phyloP scores from a whole-genome alignment of 306 rosid genomes.

The Senna tora region DNA sequence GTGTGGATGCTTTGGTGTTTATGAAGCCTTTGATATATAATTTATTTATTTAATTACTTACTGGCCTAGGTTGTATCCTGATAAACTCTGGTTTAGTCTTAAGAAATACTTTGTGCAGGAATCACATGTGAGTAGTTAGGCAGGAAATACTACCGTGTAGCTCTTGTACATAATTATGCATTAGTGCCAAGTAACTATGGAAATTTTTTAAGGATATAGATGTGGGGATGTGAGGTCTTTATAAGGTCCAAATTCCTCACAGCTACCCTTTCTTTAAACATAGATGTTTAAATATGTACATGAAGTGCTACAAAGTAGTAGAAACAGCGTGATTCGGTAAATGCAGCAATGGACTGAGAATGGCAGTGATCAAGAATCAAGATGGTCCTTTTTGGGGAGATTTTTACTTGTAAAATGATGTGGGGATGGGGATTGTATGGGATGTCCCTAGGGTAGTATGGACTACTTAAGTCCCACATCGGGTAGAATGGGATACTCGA shows the following conservation, averaged over 20 bases:
- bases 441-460: too few species aligned
- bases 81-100: neutral
- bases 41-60: too few species aligned
- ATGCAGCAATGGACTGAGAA: neutral
- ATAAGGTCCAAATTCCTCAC: neutral
- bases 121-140: neutral
- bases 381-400: neutral
- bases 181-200: neutral
- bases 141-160: neutral
- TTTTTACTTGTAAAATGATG: neutral
- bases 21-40: neutral
- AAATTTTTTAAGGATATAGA: too few species aligned
- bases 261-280: too few species aligned
- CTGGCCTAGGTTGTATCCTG: neutral
- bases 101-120: neutral
- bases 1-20: neutral
- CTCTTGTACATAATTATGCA: neutral
- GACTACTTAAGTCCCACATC: too few species aligned
- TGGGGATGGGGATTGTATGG: too few species aligned
- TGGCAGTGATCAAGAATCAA: neutral
- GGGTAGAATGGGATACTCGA: too few species aligned
- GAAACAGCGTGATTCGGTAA: neutral
- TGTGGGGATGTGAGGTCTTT: neutral
- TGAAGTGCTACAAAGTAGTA: neutral
- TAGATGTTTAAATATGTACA: neutral